phyloP scores from a whole-genome alignment of 331 rosid genomes.

The Acacia concinna region DNA sequence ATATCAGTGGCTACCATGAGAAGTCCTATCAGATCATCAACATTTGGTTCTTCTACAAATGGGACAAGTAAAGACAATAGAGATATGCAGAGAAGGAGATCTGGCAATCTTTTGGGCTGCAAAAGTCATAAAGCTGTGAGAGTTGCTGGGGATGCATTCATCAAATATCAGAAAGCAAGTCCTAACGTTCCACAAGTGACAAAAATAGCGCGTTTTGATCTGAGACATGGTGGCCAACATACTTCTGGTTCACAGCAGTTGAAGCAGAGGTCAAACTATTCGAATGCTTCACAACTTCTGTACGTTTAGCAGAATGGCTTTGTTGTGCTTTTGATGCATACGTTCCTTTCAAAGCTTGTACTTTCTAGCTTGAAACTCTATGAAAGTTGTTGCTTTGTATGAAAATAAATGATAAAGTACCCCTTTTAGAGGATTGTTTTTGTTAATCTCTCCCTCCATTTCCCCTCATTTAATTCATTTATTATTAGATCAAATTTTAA shows the following conservation, averaged over 20 bases:
- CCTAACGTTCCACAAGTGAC: conserved; percentile 34
- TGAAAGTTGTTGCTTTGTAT: conserved; percentile 29
- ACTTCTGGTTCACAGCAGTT: conserved; percentile 37
- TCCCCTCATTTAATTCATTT: too few species aligned
- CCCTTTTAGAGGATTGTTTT: too few species aligned
- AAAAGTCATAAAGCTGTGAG: conserved; percentile 76
- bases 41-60: conserved; percentile 22
- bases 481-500: too few species aligned
- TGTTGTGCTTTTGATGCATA: conserved; percentile 24
- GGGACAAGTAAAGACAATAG: conserved; percentile 35
- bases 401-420: too few species aligned
- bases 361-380: conserved; percentile 25
- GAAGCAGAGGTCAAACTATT: conserved; percentile 49
- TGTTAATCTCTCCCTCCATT: too few species aligned
- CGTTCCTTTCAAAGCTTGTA: conserved; percentile 15
- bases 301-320: conserved; percentile 40
- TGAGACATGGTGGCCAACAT: conserved; percentile 52
- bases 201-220: conserved; percentile 43
- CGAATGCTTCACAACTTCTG: conserved; percentile 50
- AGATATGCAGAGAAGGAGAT: conserved; percentile 48
- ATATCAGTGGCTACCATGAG: conserved; percentile 40
- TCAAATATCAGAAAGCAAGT: conserved; percentile 35
- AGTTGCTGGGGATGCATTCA: conserved; percentile 62
- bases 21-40: conserved; percentile 42
- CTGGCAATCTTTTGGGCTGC: conserved; percentile 61